Evolutionary conservation across 768 basidiomycete species (phyloP), one percentile per base, ranked within the genome.

Genomic region (Porpolomopsis calyptriformis): DNA sequence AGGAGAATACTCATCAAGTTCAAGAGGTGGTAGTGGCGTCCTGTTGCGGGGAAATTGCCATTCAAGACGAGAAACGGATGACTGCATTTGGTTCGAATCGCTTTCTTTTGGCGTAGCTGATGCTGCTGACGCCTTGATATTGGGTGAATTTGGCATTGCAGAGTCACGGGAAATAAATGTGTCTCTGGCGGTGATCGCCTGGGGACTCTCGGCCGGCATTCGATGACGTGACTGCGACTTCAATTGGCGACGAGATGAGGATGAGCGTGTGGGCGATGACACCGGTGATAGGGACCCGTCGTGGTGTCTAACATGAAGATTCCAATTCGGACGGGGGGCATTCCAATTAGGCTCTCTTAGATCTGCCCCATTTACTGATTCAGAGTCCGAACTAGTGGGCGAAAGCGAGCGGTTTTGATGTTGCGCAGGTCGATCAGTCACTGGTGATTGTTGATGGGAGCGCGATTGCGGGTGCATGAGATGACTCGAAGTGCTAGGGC

Each of bases 311-410:
- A 12, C 51, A 36, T 46, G 23, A 25, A 53, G 51, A 16, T 62
- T 57, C 80, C 80, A 81, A 42, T 66, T 70, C 5, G 77, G 79
- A 29, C 68, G 73, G n/a, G 76, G 77, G 6, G 80, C 72, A 57
- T 80, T 78, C 82, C 80, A 83, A 53, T 83, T 83, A 40, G 77
- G 68, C 60, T 83, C 81, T 40, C 79, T 70, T 52, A 73, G 72
- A n/a, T 54, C 48, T 3, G 62, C 47, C 52, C 68, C 73, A n/a
- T 58, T 51, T 48, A 56, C 47, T 43, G 61, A 51, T 35, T 59
- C 61, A 27, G 67, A 65, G 37, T 16, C 40, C 11, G 69, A 60
- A 9, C 55, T 54, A 36, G 54, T 54, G 47, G 64, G 47, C 26
- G 55, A 57, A 16, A 67, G 64, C 23, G 64, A 58, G 36, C 60